phyloP scores from a whole-genome alignment of 345 rosid genomes.

The Rhizophora mangle region DNA sequence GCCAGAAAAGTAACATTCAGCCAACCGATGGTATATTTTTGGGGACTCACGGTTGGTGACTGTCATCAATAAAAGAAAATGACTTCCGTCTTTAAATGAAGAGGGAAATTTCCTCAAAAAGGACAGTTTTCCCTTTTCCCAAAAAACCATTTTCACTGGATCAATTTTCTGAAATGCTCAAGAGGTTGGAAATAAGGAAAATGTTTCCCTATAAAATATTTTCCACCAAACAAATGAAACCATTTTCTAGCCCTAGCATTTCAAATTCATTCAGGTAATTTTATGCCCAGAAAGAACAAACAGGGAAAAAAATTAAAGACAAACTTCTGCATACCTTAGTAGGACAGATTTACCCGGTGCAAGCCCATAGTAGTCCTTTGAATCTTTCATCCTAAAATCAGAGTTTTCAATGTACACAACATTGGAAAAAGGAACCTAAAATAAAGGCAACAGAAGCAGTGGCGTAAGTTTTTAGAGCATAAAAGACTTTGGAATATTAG shows the following conservation, averaged over 20 bases:
- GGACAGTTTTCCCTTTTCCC: too few relatives aligned
- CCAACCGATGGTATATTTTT: too few relatives aligned
- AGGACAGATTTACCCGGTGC: slow-evolving; percentile 91
- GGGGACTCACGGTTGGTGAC: too few relatives aligned
- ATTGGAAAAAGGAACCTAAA: slow-evolving; percentile 73
- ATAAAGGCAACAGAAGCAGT: not conserved
- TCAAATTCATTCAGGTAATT: not conserved
- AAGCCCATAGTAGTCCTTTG: slow-evolving; percentile 92
- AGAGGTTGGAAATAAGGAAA: too few relatives aligned
- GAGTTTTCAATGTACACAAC: slow-evolving; percentile 78
- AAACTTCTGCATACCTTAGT: slow-evolving; percentile 50
- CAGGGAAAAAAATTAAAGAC: not conserved
- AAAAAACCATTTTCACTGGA: too few relatives aligned
- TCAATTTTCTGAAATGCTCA: too few relatives aligned
- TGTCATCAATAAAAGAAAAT: too few relatives aligned
- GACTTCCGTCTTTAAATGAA: too few relatives aligned
- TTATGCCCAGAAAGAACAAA: not conserved
- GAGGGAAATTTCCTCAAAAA: too few relatives aligned
- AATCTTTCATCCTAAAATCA: slow-evolving; percentile 91
- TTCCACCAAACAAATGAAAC: too few relatives aligned
- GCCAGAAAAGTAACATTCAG: too few relatives aligned
- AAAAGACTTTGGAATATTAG: not conserved
- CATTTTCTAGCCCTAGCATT: not conserved
- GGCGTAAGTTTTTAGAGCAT: not conserved
- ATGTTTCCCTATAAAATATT: too few relatives aligned